Conservation (phyloP, 2,329 filamentous ascomycete species). For the Colletotrichum nymphaeae region DNA sequence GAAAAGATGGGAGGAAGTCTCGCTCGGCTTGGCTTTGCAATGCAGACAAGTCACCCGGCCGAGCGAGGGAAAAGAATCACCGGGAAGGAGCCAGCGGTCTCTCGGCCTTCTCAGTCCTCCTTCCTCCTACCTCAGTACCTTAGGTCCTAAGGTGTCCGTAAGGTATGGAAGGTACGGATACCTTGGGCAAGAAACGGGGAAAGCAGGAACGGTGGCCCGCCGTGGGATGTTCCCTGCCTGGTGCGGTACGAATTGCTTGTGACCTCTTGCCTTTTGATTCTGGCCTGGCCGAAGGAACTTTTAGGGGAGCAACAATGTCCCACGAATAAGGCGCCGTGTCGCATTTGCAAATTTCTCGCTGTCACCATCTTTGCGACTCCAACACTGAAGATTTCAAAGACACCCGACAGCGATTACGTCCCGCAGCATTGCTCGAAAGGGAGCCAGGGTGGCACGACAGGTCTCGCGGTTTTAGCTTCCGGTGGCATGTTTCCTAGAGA, state of each 20-base stretch:
- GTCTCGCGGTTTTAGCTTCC: conserved; percentile 16
- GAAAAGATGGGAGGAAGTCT: conserved; percentile 10
- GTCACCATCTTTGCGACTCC: not conserved
- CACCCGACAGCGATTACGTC: not conserved
- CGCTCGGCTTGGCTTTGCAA: conserved; percentile 10
- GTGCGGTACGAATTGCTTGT: not conserved
- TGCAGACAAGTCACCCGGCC: not conserved
- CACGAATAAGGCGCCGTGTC: conserved; percentile 18
- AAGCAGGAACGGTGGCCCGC: conserved; percentile 12
- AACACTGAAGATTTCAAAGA: not conserved
- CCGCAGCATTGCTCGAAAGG: not conserved
- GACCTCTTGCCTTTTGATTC: not conserved
- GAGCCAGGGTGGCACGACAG: conserved; percentile 20
- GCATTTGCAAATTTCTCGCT: not conserved
- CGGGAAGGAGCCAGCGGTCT: not conserved
- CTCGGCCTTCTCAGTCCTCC: not conserved
- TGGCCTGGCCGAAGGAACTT: too few relatives aligned
- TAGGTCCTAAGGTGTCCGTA: too few relatives aligned
- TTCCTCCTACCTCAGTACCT: not conserved
- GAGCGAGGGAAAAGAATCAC: not conserved
- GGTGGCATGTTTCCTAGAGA: conserved; percentile 22
- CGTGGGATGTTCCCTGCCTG: conserved; percentile 18
- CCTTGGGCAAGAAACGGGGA: conserved; percentile 7
- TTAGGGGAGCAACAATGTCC: not conserved
- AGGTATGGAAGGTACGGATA: too few relatives aligned